Percentiles rank a stretch among this genome's conserved stretches.
These are phyloP conservation scores for Amanita fuliginea DNA, from an alignment of 768 basidiomycete species.

Conservation along the genomic window DNA sequence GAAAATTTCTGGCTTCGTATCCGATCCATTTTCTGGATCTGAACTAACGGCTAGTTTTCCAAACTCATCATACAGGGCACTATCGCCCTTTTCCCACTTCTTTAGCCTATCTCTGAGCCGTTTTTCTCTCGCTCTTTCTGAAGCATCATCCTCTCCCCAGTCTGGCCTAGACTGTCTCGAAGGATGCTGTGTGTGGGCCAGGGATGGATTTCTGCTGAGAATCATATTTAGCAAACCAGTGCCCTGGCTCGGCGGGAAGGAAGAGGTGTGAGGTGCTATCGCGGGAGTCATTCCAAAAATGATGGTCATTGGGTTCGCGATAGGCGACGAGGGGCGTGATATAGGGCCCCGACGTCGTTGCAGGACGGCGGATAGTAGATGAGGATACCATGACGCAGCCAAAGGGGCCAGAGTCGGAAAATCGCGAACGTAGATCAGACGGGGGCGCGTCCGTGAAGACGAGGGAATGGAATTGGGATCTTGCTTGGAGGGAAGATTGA, in stretches of 20 bases:
- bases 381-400: constrained; percentile 70
- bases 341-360: constrained; percentile 60
- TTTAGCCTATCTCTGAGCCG: constrained; percentile 61
- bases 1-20: constrained; percentile 31
- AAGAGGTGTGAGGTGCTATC: constrained; percentile 36
- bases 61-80: constrained; percentile 48
- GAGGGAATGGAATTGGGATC: constrained; percentile 17
- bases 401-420: constrained; percentile 66
- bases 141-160: constrained; percentile 57
- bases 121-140: constrained; percentile 59
- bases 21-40: constrained; percentile 23
- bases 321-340: constrained; percentile 46
- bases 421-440: constrained; percentile 79
- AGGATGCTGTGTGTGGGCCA: constrained; percentile 16
- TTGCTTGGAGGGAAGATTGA: constrained; percentile 43
- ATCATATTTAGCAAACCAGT: constrained; percentile 32
- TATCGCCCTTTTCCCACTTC: constrained; percentile 64
- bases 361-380: constrained; percentile 69
- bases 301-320: constrained; percentile 65
- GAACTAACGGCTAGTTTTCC: constrained; percentile 35
- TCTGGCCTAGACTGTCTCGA: constrained; percentile 31
- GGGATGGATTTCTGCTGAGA: constrained; percentile 28
- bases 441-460: constrained; percentile 33
- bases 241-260: constrained; percentile 16
- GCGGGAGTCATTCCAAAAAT: constrained; percentile 83